These are phyloP conservation scores for Perkinsela sp. DNA, from an alignment of 208 protist species.

Conservation along the genomic window DNA sequence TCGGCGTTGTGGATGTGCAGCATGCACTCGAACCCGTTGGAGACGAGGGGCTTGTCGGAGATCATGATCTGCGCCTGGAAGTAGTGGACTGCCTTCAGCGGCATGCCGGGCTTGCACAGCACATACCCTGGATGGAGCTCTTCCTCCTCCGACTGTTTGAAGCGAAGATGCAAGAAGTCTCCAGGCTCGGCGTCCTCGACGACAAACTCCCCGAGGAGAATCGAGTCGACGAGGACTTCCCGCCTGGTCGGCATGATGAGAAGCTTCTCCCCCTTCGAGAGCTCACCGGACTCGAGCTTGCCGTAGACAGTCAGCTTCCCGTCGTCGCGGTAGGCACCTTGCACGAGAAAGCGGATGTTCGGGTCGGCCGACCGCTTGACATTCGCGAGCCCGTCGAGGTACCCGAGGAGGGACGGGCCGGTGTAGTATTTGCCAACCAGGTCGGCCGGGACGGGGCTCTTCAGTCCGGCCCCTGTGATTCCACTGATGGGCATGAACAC, in stretches of 20 bases:
- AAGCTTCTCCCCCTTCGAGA: slow-evolving; percentile 53
- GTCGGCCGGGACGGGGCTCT: slow-evolving; percentile 18
- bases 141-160: slow-evolving; percentile 56
- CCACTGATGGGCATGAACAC: slow-evolving; percentile 87
- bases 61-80: slow-evolving; percentile 79
- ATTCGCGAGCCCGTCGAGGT: slow-evolving; percentile 56
- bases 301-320: slow-evolving; percentile 69
- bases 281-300: slow-evolving; percentile 73
- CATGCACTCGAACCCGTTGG: slow-evolving; percentile 65
- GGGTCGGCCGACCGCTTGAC: slow-evolving; percentile 37
- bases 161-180: slow-evolving; percentile 64
- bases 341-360: slow-evolving; percentile 68
- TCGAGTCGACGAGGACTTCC: slow-evolving; percentile 43
- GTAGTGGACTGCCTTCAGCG: slow-evolving; percentile 43
- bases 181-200: slow-evolving; percentile 59
- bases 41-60: slow-evolving; percentile 79
- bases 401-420: slow-evolving; percentile 62
- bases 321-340: slow-evolving; percentile 79
- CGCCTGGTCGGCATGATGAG: slow-evolving; percentile 37
- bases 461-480: slow-evolving; percentile 71
- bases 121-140: slow-evolving; percentile 59
- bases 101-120: slow-evolving; percentile 42
- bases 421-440: slow-evolving; percentile 58
- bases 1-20: slow-evolving; percentile 73
- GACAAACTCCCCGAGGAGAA: slow-evolving; percentile 56